Base-by-base conservation (phyloP, 2,329 filamentous ascomycete genomes). In the Fusarium equiseti region DNA sequence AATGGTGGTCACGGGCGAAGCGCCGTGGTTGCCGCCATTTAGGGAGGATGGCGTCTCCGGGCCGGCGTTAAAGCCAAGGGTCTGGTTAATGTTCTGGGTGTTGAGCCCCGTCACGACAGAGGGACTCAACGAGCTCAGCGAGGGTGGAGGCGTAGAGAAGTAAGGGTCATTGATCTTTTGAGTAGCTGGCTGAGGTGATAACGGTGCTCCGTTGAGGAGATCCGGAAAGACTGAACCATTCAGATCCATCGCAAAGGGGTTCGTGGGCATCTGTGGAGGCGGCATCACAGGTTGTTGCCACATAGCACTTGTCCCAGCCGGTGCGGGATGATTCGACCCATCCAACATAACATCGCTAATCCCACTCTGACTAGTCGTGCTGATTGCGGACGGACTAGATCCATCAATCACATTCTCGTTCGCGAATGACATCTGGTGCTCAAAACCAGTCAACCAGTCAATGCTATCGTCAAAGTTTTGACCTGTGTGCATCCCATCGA, bases 341-440 rank as follows among this genome's bases (percentile, higher is more conserved):
- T 98, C 94, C 62, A 96, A 85, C 91, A 97, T 94, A 64, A 94
- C 90, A 78, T 98, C 96, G 81, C 93, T 97, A 79, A 95, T 92
- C 53, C 91, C 93, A 79, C 92, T 95, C 77, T 97, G 95, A 81
- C 95, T 98, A 63, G 93, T 93, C 45, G 93, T 97, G 83, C 95
- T 98, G 79, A 98, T 95, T 49, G 94, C 94, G 11, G 96, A 98
- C 18, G 96, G 96, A 16, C 96, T 98, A 13, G 96, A 98, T 63
- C 92, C 94, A 75, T 97, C 95, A 57, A 98, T 88, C 29, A 93
- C 94, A 71, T 90, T 91, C 74, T 97, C 94, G 75, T 91, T 92
- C 59, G 85, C 83, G 78, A 94, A 90, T 10, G 88, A 88, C 85
- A 95, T 89, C 48, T 92, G 89, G 75, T 91, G 89, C 70, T 96